Evolutionary conservation across 108 stramenopile genomes (phyloP).

Genomic region (Cyclotella distinguenda): DNA sequence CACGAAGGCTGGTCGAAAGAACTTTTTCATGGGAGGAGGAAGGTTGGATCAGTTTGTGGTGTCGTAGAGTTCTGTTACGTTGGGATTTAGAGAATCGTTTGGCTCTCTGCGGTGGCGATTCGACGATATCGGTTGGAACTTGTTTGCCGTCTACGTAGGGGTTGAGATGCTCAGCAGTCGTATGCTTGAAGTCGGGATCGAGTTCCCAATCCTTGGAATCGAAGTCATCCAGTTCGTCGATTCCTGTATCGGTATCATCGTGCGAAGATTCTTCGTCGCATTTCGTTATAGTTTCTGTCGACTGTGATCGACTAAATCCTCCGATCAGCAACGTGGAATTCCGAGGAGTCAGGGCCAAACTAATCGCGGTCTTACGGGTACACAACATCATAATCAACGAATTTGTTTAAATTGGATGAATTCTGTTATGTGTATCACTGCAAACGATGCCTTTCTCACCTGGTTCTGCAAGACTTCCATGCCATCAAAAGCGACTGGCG

Average conservation of each 20-base stretch:
- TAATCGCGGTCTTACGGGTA: too few relatives aligned
- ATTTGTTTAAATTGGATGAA: too few relatives aligned
- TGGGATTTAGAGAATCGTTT: slow-evolving; percentile 26
- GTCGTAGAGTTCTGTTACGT: slow-evolving; percentile 29
- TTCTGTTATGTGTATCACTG: too few relatives aligned
- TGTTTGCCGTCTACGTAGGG: background rate
- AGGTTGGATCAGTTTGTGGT: slow-evolving; percentile 28
- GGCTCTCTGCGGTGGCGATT: slow-evolving; percentile 6
- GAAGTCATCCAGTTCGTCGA: too few relatives aligned
- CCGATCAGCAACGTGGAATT: background rate
- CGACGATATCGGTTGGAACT: background rate
- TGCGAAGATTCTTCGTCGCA: background rate
- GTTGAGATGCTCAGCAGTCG: background rate
- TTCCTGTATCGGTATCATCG: too few relatives aligned
- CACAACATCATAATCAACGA: too few relatives aligned
- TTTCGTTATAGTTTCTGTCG: background rate
- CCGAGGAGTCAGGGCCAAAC: background rate
- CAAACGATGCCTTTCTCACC: too few relatives aligned
- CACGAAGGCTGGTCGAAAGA: slow-evolving; percentile 11
- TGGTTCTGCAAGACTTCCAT: too few relatives aligned
- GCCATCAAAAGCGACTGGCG: too few relatives aligned
- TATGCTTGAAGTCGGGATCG: background rate
- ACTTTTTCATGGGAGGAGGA: slow-evolving; percentile 26
- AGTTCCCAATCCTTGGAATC: background rate
- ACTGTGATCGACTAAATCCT: background rate